Conservation (phyloP, 2,329 filamentous ascomycete species). For the Fusarium coffeatum region DNA sequence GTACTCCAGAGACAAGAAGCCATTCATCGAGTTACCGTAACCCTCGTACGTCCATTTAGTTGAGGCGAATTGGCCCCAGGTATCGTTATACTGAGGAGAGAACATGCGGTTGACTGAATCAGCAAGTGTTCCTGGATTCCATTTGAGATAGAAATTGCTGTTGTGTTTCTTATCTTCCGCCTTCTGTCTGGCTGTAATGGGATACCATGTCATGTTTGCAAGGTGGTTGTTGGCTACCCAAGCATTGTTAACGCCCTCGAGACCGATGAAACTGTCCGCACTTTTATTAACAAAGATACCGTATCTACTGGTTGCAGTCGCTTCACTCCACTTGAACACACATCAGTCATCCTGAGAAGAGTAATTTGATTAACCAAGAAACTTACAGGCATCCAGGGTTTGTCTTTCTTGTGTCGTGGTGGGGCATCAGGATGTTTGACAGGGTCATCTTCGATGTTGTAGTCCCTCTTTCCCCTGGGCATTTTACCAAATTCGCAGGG, state of each 20-base stretch:
- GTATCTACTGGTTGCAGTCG: background rate
- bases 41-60: constrained; percentile 4
- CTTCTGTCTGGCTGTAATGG: background rate
- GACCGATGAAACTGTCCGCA: background rate
- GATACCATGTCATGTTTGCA: background rate
- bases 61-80: background rate
- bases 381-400: constrained; percentile 3
- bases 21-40: background rate
- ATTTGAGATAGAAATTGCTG: background rate
- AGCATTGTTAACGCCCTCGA: background rate
- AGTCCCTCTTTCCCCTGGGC: background rate
- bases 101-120: constrained; percentile 2
- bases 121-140: background rate
- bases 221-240: background rate
- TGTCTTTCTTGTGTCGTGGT: fast-evolving
- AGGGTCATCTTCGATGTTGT: background rate
- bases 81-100: background rate
- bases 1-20: constrained; percentile 11
- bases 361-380: no score
- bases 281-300: constrained; percentile 1
- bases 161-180: background rate
- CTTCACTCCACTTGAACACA: background rate
- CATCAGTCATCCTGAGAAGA: no score
- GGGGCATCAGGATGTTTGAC: background rate
- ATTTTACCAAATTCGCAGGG: background rate